A percentile compares a stretch with the other conserved stretches of the same genome.
Conservation (phyloP, 140 eudicot genomes). For the Ambrosia hybrid region DNA sequence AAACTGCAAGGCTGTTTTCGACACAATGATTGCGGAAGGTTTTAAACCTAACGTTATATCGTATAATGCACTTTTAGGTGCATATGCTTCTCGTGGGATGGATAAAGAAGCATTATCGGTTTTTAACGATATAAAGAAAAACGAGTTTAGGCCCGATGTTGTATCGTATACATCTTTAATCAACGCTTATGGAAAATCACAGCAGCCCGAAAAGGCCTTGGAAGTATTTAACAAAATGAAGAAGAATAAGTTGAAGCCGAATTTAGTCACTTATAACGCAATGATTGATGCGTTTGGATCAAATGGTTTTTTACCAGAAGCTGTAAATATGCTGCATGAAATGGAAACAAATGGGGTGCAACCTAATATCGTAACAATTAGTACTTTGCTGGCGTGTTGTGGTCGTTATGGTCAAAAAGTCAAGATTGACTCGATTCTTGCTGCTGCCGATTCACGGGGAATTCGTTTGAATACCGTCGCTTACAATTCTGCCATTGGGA, state of each 20-base stretch:
- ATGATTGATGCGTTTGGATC: slow-evolving; percentile 96
- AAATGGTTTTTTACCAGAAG: slow-evolving; percentile 68
- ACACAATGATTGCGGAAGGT: slow-evolving; percentile 80
- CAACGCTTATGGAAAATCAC: slow-evolving; percentile 92
- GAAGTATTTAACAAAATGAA: slow-evolving; percentile 72
- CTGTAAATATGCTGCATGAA: slow-evolving; percentile 76
- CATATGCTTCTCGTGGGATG: slow-evolving; percentile 91
- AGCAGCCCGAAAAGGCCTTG: slow-evolving; percentile 72
- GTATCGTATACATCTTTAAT: slow-evolving; percentile 89
- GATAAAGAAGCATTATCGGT: slow-evolving; percentile 57
- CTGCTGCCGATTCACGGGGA: slow-evolving; percentile 79
- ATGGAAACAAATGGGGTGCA: slow-evolving; percentile 79
- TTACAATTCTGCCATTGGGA: slow-evolving; percentile 86
- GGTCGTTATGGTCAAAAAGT: slow-evolving; percentile 77
- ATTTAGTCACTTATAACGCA: slow-evolving; percentile 79
- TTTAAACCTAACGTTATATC: slow-evolving; percentile 81
- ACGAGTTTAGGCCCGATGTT: slow-evolving; percentile 72
- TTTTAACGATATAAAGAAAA: slow-evolving; percentile 58
- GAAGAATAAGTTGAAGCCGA: slow-evolving; percentile 65
- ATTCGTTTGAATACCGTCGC: slow-evolving; percentile 79
- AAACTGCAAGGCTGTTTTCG: slow-evolving; percentile 71
- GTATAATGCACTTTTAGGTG: slow-evolving; percentile 84
- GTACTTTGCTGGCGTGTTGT: slow-evolving; percentile 87
- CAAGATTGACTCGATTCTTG: slow-evolving; percentile 84
- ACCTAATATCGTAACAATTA: slow-evolving; percentile 81